Base-by-base conservation (phyloP, 140 eudicot species). In the Anethum foeniculum region DNA sequence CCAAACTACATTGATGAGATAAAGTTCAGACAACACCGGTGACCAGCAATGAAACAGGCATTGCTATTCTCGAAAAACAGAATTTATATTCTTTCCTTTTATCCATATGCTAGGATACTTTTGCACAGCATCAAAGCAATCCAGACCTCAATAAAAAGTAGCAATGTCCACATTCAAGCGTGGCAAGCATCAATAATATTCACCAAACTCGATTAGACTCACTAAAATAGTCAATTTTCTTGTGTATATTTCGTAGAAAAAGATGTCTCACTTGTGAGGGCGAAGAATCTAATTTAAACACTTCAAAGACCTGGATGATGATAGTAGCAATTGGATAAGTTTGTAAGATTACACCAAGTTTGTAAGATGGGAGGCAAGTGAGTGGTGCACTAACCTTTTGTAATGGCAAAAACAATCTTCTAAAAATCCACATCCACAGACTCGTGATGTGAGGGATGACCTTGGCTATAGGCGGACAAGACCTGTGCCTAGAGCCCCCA, bases 71-170 rank as follows among this genome's bases (percentile, higher is more conserved):
- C 27, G 5, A 34, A 58, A 14, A 58, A 60, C 14, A 62, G 16
- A 79, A 79, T 62, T 10, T 79, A 67, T 67, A 30, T 32, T 30
- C 74, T 67, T 23, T 28, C 75, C 32, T 64, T 60, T 38, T 23
- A 79, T 25, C 28, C 73, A 38, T 64, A 39, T 62, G 81, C 64
- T 41, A 60, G 12, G 82, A 27, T 60, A 27, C 81, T 75, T 25
- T 47, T 75, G 25, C 38, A 27, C 79, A 44, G 60, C 62, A 75
- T 75, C 62, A 47, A 75, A 48, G 54, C 48, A 43, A 73, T 73
- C 18, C 54, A 73, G 36, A 4, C 54, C 28, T 39, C 32, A 73
- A 73, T 8, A 14, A 34, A 72, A 72, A 38, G 48, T 36, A 38
- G 1, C 28, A 72, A 41, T 39, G 77, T 10, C 52, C 34, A 11